phyloP scores from a whole-genome alignment of 2,329 filamentous ascomycete species.

The Apiospora malaysiana region DNA sequence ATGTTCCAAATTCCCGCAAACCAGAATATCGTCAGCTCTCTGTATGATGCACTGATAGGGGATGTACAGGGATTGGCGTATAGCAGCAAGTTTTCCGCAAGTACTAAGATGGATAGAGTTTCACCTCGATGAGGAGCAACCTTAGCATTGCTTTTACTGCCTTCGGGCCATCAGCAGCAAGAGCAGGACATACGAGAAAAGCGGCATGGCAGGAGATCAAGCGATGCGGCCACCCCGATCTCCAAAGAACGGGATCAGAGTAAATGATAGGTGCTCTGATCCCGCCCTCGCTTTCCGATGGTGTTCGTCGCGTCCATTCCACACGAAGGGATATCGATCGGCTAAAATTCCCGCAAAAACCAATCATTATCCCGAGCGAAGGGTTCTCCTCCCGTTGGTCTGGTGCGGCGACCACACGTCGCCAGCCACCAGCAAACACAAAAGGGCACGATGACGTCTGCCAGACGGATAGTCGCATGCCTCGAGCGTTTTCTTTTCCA shows the following conservation, averaged over 20 bases:
- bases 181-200: neutral
- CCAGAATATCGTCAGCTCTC: neutral
- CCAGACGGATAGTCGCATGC: neutral
- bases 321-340: neutral
- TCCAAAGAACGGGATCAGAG: neutral
- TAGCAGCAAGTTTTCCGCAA: neutral
- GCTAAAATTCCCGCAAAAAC: neutral
- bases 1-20: neutral
- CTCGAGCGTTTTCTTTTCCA: neutral
- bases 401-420: neutral
- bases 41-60: neutral
- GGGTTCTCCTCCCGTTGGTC: neutral
- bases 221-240: neutral
- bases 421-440: neutral
- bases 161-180: neutral
- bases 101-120: neutral
- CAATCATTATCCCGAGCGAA: conserved; percentile 10
- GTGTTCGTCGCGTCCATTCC: neutral
- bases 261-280: neutral
- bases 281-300: neutral
- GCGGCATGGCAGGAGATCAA: neutral
- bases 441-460: neutral
- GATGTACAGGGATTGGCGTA: neutral
- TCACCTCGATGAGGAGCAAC: neutral
- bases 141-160: neutral